Evolutionary conservation across 1,139 yeast species (phyloP).

Genomic region (Arxiozyma slooffiae): DNA sequence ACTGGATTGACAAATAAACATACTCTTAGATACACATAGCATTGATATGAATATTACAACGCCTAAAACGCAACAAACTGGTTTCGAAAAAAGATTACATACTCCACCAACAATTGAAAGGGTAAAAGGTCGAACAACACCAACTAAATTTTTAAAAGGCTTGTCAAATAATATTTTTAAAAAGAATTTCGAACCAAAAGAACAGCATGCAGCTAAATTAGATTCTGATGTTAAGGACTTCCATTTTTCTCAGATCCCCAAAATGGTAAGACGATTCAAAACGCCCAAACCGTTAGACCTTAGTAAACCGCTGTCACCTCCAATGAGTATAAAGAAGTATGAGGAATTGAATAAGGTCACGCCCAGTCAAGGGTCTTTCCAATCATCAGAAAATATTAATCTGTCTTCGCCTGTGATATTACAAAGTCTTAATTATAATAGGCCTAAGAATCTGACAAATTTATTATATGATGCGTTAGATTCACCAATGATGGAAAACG

Average conservation of each 20-base stretch:
- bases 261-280: conserved; percentile 9
- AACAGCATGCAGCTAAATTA: not conserved
- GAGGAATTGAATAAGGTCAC: not conserved
- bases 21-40: not conserved
- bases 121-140: conserved; percentile 11
- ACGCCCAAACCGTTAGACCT: conserved; percentile 21
- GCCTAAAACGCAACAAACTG: conserved; percentile 10
- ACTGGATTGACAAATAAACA: not conserved
- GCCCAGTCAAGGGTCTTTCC: not conserved
- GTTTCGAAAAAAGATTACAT: conserved; percentile 20
- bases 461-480: conserved; percentile 3
- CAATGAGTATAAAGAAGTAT: conserved; percentile 11
- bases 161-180: conserved; percentile 22
- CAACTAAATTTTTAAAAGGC: conserved; percentile 20
- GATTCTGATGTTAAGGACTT: not conserved
- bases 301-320: conserved; percentile 16
- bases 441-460: conserved; percentile 3
- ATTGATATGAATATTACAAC: conserved; percentile 9
- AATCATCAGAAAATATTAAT: not conserved
- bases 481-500: not conserved
- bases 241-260: not conserved
- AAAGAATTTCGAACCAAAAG: conserved; percentile 11
- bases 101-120: conserved; percentile 28
- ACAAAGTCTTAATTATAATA: not conserved
- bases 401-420: conserved; percentile 9